Conservation (phyloP, 2,329 filamentous ascomycete species). For the Cryphonectria radicalis region DNA sequence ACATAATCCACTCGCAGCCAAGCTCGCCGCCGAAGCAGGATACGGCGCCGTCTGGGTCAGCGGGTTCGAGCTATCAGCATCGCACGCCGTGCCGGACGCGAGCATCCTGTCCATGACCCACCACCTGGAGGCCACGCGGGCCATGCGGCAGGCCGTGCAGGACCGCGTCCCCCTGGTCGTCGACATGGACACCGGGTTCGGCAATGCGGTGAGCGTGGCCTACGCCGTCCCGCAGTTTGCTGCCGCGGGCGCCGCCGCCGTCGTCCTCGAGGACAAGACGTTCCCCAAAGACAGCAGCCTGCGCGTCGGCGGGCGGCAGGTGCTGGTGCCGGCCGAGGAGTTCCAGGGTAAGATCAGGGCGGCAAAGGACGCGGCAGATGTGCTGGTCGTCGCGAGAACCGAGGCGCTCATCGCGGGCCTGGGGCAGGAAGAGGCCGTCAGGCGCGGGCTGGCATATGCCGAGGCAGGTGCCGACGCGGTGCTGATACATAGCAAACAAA, state of each 20-base stretch:
- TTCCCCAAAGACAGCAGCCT: slow-evolving; percentile 50
- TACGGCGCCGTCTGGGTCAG: slow-evolving; percentile 11
- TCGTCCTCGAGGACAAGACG: slow-evolving; percentile 53
- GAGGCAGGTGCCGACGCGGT: slow-evolving; percentile 49
- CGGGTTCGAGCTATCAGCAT: slow-evolving; percentile 5
- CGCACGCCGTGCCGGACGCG: slow-evolving; percentile 4
- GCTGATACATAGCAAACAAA: slow-evolving; percentile 36
- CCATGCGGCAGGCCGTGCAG: slow-evolving; percentile 28
- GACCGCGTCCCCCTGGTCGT: slow-evolving; percentile 47
- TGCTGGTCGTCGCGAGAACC: slow-evolving; percentile 50
- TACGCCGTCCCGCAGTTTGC: slow-evolving; percentile 50
- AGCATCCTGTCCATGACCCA: slow-evolving; percentile 8
- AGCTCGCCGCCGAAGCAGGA: slow-evolving; percentile 1
- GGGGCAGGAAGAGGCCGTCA: slow-evolving; percentile 48
- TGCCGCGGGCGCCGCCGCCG: slow-evolving; percentile 43
- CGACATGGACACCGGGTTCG: slow-evolving; percentile 54
- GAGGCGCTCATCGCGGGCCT: slow-evolving; percentile 45
- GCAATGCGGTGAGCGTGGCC: slow-evolving; percentile 51
- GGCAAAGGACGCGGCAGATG: slow-evolving; percentile 51
- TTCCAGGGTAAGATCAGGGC: slow-evolving; percentile 51
- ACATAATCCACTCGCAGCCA: not conserved
- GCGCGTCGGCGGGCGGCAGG: slow-evolving; percentile 51
- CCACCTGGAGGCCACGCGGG: slow-evolving; percentile 4
- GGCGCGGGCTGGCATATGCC: slow-evolving; percentile 46
- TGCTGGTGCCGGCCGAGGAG: slow-evolving; percentile 47